phyloP scores from a whole-genome alignment of 768 basidiomycete species.

The Grammothele lineata region DNA sequence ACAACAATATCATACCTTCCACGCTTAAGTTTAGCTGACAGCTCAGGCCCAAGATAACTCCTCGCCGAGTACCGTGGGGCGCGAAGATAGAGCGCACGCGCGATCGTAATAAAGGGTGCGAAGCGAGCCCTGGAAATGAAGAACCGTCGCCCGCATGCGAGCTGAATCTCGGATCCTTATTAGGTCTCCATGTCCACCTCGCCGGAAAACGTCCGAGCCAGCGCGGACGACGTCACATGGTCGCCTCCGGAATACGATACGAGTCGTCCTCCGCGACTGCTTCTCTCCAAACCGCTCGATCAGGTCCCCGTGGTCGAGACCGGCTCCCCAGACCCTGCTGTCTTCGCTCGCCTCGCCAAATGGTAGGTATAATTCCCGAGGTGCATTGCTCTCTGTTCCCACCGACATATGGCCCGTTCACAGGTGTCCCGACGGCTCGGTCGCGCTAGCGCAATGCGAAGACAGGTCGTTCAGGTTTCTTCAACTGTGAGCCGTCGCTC shows the following conservation, averaged over 20 bases:
- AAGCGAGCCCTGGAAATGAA: no score
- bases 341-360: slow-evolving; percentile 50
- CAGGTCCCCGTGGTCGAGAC: neutral
- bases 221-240: neutral
- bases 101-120: no score
- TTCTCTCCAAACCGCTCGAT: slow-evolving; percentile 2
- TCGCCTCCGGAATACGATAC: slow-evolving; percentile 7
- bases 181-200: no score
- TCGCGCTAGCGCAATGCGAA: slow-evolving; percentile 66
- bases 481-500: slow-evolving; percentile 38
- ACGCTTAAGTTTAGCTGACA: no score
- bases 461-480: slow-evolving; percentile 60
- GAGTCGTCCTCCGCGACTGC: neutral
- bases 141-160: no score
- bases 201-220: no score
- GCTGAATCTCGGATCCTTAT: no score
- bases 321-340: neutral
- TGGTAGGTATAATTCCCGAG: slow-evolving; percentile 39
- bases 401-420: neutral
- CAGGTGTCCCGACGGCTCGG: slow-evolving; percentile 77
- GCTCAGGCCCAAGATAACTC: no score
- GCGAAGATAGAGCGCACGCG: no score
- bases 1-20: no score
- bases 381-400: neutral
- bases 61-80: no score